Evolutionary conservation across 2,329 filamentous ascomycete species (phyloP), one percentile per base, ranked within the genome.

Genomic region (Cercospora sp.): DNA sequence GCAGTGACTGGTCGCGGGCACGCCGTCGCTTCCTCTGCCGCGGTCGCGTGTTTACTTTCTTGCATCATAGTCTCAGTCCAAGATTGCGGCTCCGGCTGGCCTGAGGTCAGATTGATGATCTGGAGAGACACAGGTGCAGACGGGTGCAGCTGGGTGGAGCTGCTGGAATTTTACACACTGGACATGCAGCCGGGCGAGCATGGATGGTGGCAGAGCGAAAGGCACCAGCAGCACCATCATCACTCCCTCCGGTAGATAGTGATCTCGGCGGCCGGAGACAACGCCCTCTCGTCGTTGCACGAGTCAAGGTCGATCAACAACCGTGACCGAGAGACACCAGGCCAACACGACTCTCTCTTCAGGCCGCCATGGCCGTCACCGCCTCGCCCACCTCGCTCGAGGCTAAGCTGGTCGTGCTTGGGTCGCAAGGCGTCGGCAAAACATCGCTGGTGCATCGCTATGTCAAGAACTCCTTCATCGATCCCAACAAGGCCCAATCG

Each of bases 321-420:
- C 16, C 28, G 28, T 59, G 55, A 59, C 37, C 37, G 37, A 40
- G 37, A 40, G 37, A 40, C 18, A 18, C 32, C 55, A 37, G 32
- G 55, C 55, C 55, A n/a, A 24, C 28, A 34, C 28, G 13, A 32
- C 32, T 32, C 55, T 24, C 28, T 59, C 32, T 57, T 28, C 55
- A 21, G 55, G 55, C 40, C 45, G 26, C 26, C 12, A 69, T 68
- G 66, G 60, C 40, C 62, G 58, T 62, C 58, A 69, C 57, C 30
- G n/a, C 71, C n/a, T 58, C 70, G 16, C 70, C 76, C 18, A 69
- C 69, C 74, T 90, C 89, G 49, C 87, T 94, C 76, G 91, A 93
- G 82, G 90, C 91, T 78, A 93, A 93, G 81, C 91, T 94, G 67
- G 89, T 93, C 73, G 89, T 94, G 71, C 88, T 94, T 76, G 91